Base-by-base conservation (phyloP, 129 eudicot genomes). In the Kitagawia praeruptora region DNA sequence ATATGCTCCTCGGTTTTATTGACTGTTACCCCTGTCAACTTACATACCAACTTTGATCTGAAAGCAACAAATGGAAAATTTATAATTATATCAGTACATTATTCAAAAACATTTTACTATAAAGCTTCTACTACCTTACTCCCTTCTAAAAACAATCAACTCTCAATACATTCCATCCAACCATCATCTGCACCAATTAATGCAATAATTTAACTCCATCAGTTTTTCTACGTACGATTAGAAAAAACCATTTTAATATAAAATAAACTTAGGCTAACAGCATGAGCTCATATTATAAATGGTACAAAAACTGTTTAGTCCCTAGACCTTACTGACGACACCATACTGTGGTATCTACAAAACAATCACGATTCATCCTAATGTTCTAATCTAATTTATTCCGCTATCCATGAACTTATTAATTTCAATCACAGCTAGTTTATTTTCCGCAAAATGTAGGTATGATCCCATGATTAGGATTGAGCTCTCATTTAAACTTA, bases 1-100 rank as follows among this genome's bases (percentile, higher is more conserved):
- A 92, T 95, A 77, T 95, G 99, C 91, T 92, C 96, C 87, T 95
- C 99, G 28, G 83, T 76, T 80, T 95, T 95, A 76, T 92, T 95
- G 80, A 95, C 87, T 53, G 89, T 85, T 74, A 74, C 77, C 39
- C 91, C 97, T 4, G 99, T 95, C 25, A 95, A 85, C 82, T 89
- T 95, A 83, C 99, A 95, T 11, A 83, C 85, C 66, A 95, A 78
- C 91, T 90, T 95, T 28, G 93, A 90, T 18, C 98, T 94, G 75
- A 74, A 83, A 83, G 64, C 25, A 71, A 64, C 75, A 34, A 6
- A 39, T 1, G 8, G 25, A 70, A 27, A 10, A 38, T 23, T 7
- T 56, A 56, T 2, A 23, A 45, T 27, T 18, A 37, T 44, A 70
- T 48, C 45, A 78, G 75, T 13, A 28, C 41, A 31, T 14, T 9